A percentile compares a stretch with the other conserved stretches of the same genome.
These are phyloP conservation scores for Lipomyces orientalis DNA, from an alignment of 805 yeast species.

Conservation along the genomic window DNA sequence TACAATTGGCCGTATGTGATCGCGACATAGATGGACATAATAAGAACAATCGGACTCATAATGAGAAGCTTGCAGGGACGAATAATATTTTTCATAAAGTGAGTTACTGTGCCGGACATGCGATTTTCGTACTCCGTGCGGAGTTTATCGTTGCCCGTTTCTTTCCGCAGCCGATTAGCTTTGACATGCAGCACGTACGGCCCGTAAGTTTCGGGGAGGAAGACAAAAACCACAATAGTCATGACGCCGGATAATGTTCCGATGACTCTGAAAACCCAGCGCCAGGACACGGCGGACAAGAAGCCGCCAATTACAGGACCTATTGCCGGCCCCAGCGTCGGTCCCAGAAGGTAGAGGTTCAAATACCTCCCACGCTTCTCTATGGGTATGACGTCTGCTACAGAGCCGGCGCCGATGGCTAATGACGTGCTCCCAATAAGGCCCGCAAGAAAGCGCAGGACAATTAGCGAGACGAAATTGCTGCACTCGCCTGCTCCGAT, in stretches of 20 bases:
- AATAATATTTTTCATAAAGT: conserved; percentile 49
- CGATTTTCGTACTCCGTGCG: conserved; percentile 62
- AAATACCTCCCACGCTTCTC: conserved; percentile 41
- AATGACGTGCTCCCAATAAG: conserved; percentile 79
- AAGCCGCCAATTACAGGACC: conserved; percentile 69
- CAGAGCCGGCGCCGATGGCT: conserved; percentile 83
- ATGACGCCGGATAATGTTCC: conserved; percentile 32
- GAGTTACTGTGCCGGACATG: conserved; percentile 35
- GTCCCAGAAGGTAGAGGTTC: conserved; percentile 36
- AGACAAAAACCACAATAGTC: conserved; percentile 39
- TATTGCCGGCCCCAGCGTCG: conserved; percentile 54
- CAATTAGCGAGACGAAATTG: conserved; percentile 60
- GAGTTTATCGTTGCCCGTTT: conserved; percentile 60
- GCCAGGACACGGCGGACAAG: conserved; percentile 67
- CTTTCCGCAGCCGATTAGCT: conserved; percentile 63
- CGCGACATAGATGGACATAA: conserved; percentile 68
- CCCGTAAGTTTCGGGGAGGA: conserved; percentile 84
- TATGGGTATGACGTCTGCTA: conserved; percentile 75
- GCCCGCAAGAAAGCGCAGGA: conserved; percentile 76
- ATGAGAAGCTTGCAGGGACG: conserved; percentile 61
- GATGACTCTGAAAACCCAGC: conserved; percentile 72
- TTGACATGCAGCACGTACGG: conserved; percentile 74
- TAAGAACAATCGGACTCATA: conserved; percentile 67
- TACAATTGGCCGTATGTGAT: conserved; percentile 71
- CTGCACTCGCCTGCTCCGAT: conserved; percentile 44